Evolutionary conservation across 495 filamentous ascomycete species (phyloP).

Genomic region (Aspergillus steynii): DNA sequence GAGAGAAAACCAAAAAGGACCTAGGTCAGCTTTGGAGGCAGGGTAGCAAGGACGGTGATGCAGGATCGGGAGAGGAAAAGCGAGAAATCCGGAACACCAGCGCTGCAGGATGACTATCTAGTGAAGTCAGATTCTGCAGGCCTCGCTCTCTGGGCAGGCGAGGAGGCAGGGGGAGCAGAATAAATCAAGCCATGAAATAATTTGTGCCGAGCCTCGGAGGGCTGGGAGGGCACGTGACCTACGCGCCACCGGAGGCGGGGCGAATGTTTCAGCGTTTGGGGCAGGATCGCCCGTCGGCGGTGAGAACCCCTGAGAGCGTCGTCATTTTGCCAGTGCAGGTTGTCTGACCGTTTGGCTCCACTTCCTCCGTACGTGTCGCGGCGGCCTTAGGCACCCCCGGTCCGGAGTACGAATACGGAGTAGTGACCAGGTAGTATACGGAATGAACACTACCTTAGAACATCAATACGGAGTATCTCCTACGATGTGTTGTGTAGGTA

Average conservation of each 20-base stretch:
- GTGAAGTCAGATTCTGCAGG: background rate
- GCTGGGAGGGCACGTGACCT: background rate
- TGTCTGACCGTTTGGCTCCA: too few relatives aligned
- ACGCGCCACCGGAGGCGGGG: too few relatives aligned
- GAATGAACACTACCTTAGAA: too few relatives aligned
- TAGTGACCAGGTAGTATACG: too few relatives aligned
- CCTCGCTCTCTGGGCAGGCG: background rate
- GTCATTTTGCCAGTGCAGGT: too few relatives aligned
- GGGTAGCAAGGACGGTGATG: background rate
- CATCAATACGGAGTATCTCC: too few relatives aligned
- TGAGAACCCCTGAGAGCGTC: background rate
- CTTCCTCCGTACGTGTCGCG: too few relatives aligned
- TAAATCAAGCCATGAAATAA: background rate
- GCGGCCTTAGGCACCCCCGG: too few relatives aligned
- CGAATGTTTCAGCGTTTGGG: background rate
- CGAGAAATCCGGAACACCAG: background rate
- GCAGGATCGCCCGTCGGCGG: background rate
- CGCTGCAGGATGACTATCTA: background rate
- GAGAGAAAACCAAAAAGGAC: too few relatives aligned
- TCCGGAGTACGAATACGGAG: too few relatives aligned
- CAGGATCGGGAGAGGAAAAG: background rate
- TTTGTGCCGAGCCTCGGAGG: background rate
- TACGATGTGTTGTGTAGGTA: too few relatives aligned
- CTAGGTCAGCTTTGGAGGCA: background rate
- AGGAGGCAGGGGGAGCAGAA: background rate